A percentile compares a stretch with the other conserved stretches of the same genome.
phyloP scores from a whole-genome alignment of 768 basidiomycete genomes.

The Sistotremastrum suecicum region DNA sequence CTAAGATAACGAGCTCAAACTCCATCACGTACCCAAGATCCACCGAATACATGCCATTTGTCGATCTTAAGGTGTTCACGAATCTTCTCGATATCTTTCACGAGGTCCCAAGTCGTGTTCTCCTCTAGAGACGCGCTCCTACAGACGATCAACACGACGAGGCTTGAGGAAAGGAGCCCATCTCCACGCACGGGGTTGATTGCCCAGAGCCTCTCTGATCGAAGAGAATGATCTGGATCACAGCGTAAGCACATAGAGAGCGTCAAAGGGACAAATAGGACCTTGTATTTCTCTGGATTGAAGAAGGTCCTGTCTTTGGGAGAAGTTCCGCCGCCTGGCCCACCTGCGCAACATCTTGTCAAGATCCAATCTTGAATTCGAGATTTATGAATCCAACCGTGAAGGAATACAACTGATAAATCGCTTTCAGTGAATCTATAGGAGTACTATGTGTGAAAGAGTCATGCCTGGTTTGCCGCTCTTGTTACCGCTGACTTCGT shows the following conservation, averaged over 20 bases:
- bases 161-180: background rate
- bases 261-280: conserved; percentile 11
- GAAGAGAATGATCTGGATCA: conserved; percentile 58
- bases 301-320: conserved; percentile 64
- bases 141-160: conserved; percentile 5
- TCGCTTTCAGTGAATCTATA: background rate
- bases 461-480: conserved; percentile 55
- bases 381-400: conserved; percentile 29
- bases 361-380: conserved; percentile 2
- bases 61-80: conserved; percentile 63
- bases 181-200: conserved; percentile 55
- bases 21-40: conserved; percentile 59
- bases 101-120: conserved; percentile 91
- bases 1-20: background rate
- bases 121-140: conserved; percentile 66
- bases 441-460: conserved; percentile 3
- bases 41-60: conserved; percentile 92
- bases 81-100: conserved; percentile 77
- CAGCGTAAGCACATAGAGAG: background rate
- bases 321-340: conserved; percentile 69
- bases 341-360: conserved; percentile 28
- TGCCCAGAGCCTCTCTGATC: conserved; percentile 87
- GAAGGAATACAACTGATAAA: conserved; percentile 57
- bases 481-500: conserved; percentile 69
- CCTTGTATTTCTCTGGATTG: conserved; percentile 77